Evolutionary conservation across 2,329 filamentous ascomycete genomes (phyloP).

Genomic region (Epichloe coenophiala): DNA sequence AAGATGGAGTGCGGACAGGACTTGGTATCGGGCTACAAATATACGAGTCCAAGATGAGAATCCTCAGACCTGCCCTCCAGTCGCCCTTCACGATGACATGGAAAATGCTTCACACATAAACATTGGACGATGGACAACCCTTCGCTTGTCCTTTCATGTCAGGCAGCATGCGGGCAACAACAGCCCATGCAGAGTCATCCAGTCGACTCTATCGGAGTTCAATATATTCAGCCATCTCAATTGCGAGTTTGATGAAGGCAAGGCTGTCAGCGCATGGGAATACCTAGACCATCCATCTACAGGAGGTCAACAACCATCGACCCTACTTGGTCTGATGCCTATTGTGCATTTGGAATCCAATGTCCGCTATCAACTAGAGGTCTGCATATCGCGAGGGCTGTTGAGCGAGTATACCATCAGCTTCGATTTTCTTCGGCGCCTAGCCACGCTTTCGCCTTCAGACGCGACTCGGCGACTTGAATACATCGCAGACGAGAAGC

Average conservation of each 20-base stretch:
- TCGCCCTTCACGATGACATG: constrained; percentile 26
- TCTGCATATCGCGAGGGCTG: constrained; percentile 69
- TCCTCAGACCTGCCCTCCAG: constrained; percentile 18
- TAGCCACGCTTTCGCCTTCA: constrained; percentile 31
- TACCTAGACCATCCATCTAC: constrained; percentile 15
- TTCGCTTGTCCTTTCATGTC: constrained; percentile 26
- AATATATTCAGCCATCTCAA: constrained; percentile 45
- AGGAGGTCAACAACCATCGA: constrained; percentile 13
- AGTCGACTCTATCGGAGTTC: constrained; percentile 51
- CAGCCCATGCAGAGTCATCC: constrained; percentile 21
- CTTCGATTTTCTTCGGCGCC: constrained; percentile 48
- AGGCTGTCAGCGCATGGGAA: constrained; percentile 16
- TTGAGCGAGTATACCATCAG: constrained; percentile 66
- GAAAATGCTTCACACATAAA: constrained; percentile 27
- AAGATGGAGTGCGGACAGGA: constrained; percentile 27
- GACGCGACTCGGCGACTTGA: constrained; percentile 58
- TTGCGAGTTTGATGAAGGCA: constrained; percentile 26
- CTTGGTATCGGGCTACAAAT: constrained; percentile 36
- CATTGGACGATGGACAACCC: constrained; percentile 44
- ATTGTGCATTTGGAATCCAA: constrained; percentile 45
- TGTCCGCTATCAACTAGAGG: constrained; percentile 82
- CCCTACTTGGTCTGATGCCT: constrained; percentile 12
- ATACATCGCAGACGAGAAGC: constrained; percentile 52
- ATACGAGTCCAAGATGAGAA: constrained; percentile 23
- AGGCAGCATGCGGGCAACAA: background rate